These are phyloP conservation scores for Penicillium salamii DNA, from an alignment of 495 filamentous ascomycete genomes.

Conservation along the genomic window DNA sequence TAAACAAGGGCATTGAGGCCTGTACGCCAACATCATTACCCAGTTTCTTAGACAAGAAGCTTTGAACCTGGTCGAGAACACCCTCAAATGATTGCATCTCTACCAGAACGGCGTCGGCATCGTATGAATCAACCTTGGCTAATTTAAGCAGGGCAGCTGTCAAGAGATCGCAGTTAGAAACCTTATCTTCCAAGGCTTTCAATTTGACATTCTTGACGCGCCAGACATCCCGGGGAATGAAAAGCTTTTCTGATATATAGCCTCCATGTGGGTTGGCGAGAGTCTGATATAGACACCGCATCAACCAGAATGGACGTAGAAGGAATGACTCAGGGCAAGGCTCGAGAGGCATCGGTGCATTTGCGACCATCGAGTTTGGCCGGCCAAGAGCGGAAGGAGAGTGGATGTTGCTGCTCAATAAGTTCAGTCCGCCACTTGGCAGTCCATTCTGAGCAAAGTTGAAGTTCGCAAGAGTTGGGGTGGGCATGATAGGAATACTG, in stretches of 20 bases:
- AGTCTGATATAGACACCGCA: constrained; percentile 90
- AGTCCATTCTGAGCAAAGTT: constrained; percentile 54
- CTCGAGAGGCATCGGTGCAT: constrained; percentile 74
- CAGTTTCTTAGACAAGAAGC: constrained; percentile 73
- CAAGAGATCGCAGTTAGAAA: constrained; percentile 86
- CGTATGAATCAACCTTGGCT: constrained; percentile 76
- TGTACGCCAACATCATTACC: constrained; percentile 87
- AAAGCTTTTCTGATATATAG: constrained; percentile 85
- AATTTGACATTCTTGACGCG: constrained; percentile 90
- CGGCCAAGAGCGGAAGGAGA: constrained; percentile 65
- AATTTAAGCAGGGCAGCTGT: constrained; percentile 87
- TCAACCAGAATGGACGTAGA: constrained; percentile 92
- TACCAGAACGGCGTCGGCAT: constrained; percentile 86
- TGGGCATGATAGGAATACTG: constrained; percentile 64
- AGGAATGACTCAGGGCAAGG: constrained; percentile 86
- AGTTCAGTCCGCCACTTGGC: constrained; percentile 65
- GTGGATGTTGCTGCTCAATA: constrained; percentile 85
- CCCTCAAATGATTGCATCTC: constrained; percentile 93
- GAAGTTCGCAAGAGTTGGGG: constrained; percentile 58
- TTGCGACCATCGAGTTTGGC: constrained; percentile 56
- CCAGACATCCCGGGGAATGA: constrained; percentile 92
- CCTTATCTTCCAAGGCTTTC: constrained; percentile 87
- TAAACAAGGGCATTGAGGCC: constrained; percentile 64
- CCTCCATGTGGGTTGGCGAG: constrained; percentile 87
- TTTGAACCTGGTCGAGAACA: constrained; percentile 82